Base-by-base conservation (phyloP, 768 basidiomycete genomes). In the Amanita brunnescens region DNA sequence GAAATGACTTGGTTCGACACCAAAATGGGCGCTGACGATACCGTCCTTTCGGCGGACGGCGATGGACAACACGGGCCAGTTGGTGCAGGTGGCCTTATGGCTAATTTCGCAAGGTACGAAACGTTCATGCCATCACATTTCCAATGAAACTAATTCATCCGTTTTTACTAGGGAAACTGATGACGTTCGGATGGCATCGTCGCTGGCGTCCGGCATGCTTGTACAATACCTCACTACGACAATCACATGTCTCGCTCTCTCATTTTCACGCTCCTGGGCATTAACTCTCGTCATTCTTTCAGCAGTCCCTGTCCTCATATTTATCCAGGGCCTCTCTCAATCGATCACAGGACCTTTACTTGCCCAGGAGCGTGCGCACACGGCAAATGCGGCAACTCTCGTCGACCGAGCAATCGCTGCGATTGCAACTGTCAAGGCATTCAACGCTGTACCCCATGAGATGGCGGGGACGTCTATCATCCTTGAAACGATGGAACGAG, bases 261-360 rank as follows among this genome's bases (percentile, higher is more conserved):
- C 89, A 14, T 87, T 99, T 64, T 58, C 70, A 48, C 82, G 84
- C 56, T 88, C 91, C 2, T 91, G 81, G 67, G 68, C 82, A 0
- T 81, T 99, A 53, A 87, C 96, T 20, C 79, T 96, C 49, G 88
- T 99, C 68, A 90, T 96, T 61, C 86, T 98, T 51, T 84, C 87
- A 47, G 82, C 91, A 7, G 82, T 97, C 26, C 96, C 96, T 1
- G 61, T 87, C 57, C 79, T 96, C 57, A 74, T 86, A 48, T 29
- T 91, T 64, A 76, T 91, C 44, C 89, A 93, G 61, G 77, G 73
- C 34, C 55, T 89, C 55, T 87, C 91, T 5, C 90, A 95, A 62
- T 65, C 68, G 5, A 58, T 86, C 47, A 83, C 83, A 1, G 70
- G 73, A 6, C 88, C 91, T 0, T 75, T 86, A 42, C 77, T 92